Evolutionary conservation across 139 green algal species (phyloP).

Genomic region (Chlorella sp.): DNA sequence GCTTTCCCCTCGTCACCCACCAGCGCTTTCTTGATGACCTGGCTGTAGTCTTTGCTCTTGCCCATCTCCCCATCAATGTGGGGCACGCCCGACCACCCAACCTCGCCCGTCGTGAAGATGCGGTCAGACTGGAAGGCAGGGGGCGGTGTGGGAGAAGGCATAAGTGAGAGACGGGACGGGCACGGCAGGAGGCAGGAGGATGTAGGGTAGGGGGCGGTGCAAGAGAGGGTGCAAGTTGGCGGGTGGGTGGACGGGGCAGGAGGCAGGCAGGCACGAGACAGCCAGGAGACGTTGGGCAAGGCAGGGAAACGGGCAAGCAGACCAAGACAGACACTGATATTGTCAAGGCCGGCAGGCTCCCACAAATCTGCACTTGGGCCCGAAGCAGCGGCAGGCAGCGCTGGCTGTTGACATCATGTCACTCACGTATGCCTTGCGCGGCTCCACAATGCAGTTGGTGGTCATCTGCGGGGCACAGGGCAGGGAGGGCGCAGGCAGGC

Average conservation of each 20-base stretch:
- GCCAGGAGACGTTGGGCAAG: neutral
- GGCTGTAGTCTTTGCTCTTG: slow-evolving; percentile 46
- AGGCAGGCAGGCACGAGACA: neutral
- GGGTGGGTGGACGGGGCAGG: neutral
- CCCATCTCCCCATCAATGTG: slow-evolving; percentile 25
- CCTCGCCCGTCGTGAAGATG: slow-evolving; percentile 79
- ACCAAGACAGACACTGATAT: neutral
- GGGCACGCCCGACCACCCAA: slow-evolving; percentile 30
- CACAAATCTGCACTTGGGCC: too few species aligned
- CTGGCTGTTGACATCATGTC: too few species aligned
- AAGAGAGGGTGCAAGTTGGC: too few species aligned
- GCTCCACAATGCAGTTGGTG: slow-evolving; percentile 84
- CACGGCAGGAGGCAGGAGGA: too few species aligned
- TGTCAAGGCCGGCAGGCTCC: too few species aligned
- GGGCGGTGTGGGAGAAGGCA: too few species aligned
- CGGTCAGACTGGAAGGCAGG: slow-evolving; percentile 24
- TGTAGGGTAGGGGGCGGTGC: neutral
- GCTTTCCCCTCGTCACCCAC: neutral
- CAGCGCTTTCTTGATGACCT: slow-evolving; percentile 39
- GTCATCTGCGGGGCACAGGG: slow-evolving; percentile 52
- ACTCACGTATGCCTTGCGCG: slow-evolving; percentile 46
- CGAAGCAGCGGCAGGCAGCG: too few species aligned
- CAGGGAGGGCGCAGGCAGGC: too few species aligned
- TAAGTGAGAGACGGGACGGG: neutral
- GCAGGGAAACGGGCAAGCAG: neutral